Conservation (phyloP, 2,329 filamentous ascomycete species). For the Thermochaetoides dissita region DNA sequence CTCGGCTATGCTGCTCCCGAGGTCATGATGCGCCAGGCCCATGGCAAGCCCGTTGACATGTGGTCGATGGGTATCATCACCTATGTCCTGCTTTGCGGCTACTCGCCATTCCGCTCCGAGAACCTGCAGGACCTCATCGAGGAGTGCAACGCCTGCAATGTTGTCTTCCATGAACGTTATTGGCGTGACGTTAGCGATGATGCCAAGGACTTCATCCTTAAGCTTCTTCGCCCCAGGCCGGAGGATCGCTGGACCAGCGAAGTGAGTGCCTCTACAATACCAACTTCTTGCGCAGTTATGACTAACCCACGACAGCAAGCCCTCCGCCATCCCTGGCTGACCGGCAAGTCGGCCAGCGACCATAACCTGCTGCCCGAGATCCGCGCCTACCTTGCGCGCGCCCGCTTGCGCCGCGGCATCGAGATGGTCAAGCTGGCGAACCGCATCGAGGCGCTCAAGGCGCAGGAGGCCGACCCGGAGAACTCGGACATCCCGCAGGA, state of each 20-base stretch:
- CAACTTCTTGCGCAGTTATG: not conserved
- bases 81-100: conserved; percentile 93
- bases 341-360: conserved; percentile 78
- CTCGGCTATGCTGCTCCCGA: conserved; percentile 97
- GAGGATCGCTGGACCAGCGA: conserved; percentile 64
- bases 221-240: conserved; percentile 65
- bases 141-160: conserved; percentile 70
- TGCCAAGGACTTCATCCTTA: conserved; percentile 85
- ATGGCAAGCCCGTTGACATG: conserved; percentile 98
- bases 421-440: conserved; percentile 93
- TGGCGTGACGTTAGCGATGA: conserved; percentile 96
- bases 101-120: conserved; percentile 94
- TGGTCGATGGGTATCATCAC: conserved; percentile 99
- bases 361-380: conserved; percentile 97
- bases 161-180: conserved; percentile 94
- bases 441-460: conserved; percentile 85
- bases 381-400: conserved; percentile 81
- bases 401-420: conserved; percentile 81
- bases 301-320: conserved; percentile 43
- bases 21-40: conserved; percentile 94
- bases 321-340: conserved; percentile 75
- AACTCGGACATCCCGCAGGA: conserved; percentile 60
- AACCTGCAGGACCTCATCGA: conserved; percentile 86
- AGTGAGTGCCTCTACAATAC: conserved; percentile 30
- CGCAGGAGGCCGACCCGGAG: conserved; percentile 73